Conservation (phyloP, 805 yeast species). For the Spencermartinsiella europaea region DNA sequence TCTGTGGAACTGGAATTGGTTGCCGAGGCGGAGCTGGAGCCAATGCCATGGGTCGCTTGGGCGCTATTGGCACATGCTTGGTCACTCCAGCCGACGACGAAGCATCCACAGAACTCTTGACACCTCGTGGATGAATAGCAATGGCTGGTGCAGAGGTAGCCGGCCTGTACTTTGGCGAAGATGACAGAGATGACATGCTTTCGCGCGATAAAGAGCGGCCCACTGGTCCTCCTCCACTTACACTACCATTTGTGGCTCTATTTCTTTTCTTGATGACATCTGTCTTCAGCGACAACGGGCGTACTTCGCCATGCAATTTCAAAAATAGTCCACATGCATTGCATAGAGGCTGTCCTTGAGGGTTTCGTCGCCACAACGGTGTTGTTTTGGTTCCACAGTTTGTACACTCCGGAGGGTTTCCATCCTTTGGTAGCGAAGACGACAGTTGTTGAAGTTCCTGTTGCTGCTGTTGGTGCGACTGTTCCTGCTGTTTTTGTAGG, state of each 20-base stretch:
- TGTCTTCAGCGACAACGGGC: slow-evolving; percentile 89
- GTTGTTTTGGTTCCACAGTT: slow-evolving; percentile 92
- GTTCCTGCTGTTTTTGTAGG: slow-evolving; percentile 8
- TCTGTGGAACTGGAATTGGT: slow-evolving; percentile 3
- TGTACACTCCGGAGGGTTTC: slow-evolving; percentile 47
- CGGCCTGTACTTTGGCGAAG: not conserved
- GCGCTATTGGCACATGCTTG: slow-evolving; percentile 21
- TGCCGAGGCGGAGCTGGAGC: slow-evolving; percentile 23
- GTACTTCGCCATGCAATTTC: slow-evolving; percentile 89
- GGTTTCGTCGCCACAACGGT: slow-evolving; percentile 92
- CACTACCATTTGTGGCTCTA: slow-evolving; percentile 33
- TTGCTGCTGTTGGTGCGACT: slow-evolving; percentile 5
- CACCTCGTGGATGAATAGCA: not conserved
- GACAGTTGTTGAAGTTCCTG: not conserved
- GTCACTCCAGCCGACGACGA: not conserved
- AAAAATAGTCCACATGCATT: slow-evolving; percentile 94
- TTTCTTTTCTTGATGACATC: slow-evolving; percentile 94
- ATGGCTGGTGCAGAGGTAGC: not conserved
- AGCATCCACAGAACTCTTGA: not conserved
- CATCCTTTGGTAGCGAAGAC: not conserved
- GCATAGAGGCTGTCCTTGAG: slow-evolving; percentile 90
- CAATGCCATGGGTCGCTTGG: slow-evolving; percentile 13
- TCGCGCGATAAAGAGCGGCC: not conserved
- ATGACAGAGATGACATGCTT: not conserved
- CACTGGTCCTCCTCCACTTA: not conserved